Base-by-base conservation (phyloP, 2,329 filamentous ascomycete species). In the Penicillium sp. region DNA sequence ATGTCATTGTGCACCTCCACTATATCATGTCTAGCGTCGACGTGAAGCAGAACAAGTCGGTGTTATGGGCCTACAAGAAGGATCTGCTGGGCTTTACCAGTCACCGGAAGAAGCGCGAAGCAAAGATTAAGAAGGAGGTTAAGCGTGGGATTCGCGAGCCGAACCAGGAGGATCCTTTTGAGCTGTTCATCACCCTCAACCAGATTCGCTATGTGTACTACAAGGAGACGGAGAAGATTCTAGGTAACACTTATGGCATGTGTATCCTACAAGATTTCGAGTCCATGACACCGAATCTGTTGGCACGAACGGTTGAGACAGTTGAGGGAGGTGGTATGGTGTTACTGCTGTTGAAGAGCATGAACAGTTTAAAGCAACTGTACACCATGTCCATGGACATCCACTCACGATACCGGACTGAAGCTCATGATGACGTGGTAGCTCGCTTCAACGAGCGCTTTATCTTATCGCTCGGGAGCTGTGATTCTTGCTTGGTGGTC, bases 191-290 rank as follows among this genome's bases (percentile, higher is more conserved):
- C 55, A 92, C 88, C 41, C 80, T 95, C 40, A 85, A 96, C 70
- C 88, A 95, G 66, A 95, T 98, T 62, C 85, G 92, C 65, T 98
- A 98, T 76, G 87, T 92, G 41, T 98, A 95, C 75, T 98, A 98
- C 74, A 98, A 98, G 69, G 92, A 98, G 71, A 96, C 92, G 17
- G 92, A 98, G 59, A 96, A 95, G 74, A 95, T 98, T 59, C 69
- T 96, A 39, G 92, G 92, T 62, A 94, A 96, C 65, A 98, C 92
- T 29, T 98, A 92, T 61, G 90, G 90, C 61, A 95, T 95, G 86
- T 95, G 88, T 64, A 94, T 98, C 49, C 70, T 98, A 52, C 92
- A 98, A 65, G 92, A 98, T 61, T 98, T 98, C 56, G 92, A 98
- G 67, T 92, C 89, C 27, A 78, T 98, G 52, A 98, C 92, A 7